Evolutionary conservation across 164 flowering plant genomes (phyloP).

Genomic region (Protea cynaroides): DNA sequence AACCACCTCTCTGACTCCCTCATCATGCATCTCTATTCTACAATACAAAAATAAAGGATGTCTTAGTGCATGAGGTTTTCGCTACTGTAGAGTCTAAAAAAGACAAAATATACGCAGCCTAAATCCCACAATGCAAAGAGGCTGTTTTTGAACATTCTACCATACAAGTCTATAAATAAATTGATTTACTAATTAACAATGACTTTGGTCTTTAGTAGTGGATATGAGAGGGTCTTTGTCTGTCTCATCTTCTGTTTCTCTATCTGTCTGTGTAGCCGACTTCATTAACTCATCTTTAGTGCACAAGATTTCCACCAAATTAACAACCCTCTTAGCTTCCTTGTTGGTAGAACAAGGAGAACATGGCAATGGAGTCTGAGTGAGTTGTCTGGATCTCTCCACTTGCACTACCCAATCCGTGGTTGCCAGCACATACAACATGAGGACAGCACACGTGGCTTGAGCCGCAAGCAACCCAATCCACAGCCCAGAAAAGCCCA

Average conservation of each 20-base stretch:
- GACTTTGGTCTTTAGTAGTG: too few relatives aligned
- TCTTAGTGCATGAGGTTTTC: too few relatives aligned
- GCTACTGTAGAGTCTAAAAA: too few relatives aligned
- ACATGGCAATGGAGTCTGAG: constrained; percentile 22
- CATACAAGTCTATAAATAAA: too few relatives aligned
- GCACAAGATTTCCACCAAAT: constrained; percentile 43
- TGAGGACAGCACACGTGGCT: constrained; percentile 66
- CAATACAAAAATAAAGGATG: too few relatives aligned
- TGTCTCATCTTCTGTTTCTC: too few relatives aligned
- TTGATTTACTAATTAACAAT: too few relatives aligned
- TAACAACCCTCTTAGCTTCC: constrained; percentile 15
- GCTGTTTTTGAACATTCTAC: too few relatives aligned
- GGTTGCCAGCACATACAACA: constrained; percentile 53
- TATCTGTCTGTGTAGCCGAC: constrained; percentile 23
- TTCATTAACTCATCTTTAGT: constrained; percentile 29
- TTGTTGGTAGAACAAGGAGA: not conserved
- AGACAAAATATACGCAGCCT: too few relatives aligned
- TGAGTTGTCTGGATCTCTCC: constrained; percentile 59
- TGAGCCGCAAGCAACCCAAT: constrained; percentile 89
- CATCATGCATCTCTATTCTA: too few relatives aligned
- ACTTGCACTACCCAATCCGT: constrained; percentile 80
- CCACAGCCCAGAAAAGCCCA: constrained; percentile 90
- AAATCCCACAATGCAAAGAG: too few relatives aligned
- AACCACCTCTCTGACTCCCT: too few relatives aligned
- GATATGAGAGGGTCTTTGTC: constrained; percentile 42